These are phyloP conservation scores for Tylopilus vinaceipallidus DNA, from an alignment of 768 basidiomycete genomes.

Conservation along the genomic window DNA sequence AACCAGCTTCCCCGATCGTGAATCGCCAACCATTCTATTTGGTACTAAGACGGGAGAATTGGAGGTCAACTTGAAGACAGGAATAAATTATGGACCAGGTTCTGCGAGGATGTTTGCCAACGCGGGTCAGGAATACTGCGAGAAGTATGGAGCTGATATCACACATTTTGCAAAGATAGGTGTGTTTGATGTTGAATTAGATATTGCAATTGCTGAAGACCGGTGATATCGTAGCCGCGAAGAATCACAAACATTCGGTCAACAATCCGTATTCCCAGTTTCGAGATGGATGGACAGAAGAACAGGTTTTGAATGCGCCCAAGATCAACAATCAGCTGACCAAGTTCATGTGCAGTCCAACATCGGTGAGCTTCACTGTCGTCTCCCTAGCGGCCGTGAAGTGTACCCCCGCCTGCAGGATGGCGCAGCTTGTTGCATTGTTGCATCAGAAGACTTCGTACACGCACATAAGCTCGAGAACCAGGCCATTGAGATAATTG, in stretches of 20 bases:
- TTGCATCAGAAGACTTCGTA: constrained; percentile 80
- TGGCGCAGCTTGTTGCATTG: constrained; percentile 72
- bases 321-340: constrained; percentile 74
- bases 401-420: constrained; percentile 43
- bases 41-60: constrained; percentile 43
- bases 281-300: constrained; percentile 69
- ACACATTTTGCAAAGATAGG: constrained; percentile 77
- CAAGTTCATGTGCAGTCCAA: constrained; percentile 86
- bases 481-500: constrained; percentile 82
- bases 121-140: constrained; percentile 71
- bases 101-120: constrained; percentile 77
- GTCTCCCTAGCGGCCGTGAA: background rate
- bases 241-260: constrained; percentile 80
- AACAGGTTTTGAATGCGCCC: constrained; percentile 63
- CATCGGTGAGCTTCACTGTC: constrained; percentile 47
- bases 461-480: constrained; percentile 71
- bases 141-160: constrained; percentile 65
- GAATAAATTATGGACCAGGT: constrained; percentile 64
- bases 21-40: constrained; percentile 48
- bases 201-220: constrained; percentile 1
- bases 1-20: constrained; percentile 56
- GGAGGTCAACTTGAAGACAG: constrained; percentile 43
- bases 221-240: constrained; percentile 51
- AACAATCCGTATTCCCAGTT: constrained; percentile 90
- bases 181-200: constrained; percentile 28